Base-by-base conservation (phyloP, 345 rosid genomes). In the Chamaenerion angustifolium region DNA sequence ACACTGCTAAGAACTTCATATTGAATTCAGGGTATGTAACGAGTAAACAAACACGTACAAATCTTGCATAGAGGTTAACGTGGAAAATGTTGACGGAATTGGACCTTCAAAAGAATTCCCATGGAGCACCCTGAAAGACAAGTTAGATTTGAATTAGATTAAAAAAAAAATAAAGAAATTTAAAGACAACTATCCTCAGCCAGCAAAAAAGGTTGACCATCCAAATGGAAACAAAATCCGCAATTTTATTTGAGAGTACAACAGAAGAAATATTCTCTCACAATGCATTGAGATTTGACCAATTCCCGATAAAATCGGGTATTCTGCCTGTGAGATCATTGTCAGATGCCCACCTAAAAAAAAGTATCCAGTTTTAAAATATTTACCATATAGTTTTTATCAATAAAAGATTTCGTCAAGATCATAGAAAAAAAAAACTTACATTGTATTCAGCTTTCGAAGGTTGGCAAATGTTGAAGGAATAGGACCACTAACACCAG, bases 271-370 rank as follows among this genome's bases (percentile, higher is more conserved):
- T 14, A 46, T 31, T 16, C 11, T 57, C 79, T 74, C 65, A 79
- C 85, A 79, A 57, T 40, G 25, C 12, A 21, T 11, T 31, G 60
- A 79, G 79, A 10, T 62, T 66, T 55, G 77, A 68, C 81, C 76
- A 79, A 55, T 46, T 64, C 54, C 77, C 81, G 42, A 79, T 76
- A 55, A 79, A 76, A 46, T 71, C 76, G 3, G 79, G 85, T 61
- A 79, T 73, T 23, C 6, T 73, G 46, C 85, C 77, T 48, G 81
- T 73, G 42, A 79, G 16, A 42, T 59, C 71, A 57, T 52, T 54
- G 46, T 79, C 77, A 12, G 61, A 64, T 47, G 72, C 77, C 71
- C 63, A 59, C 35, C 81, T 79, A 73, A 48, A 7, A 10, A 10
- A 53, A 57, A 16, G 45, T 31, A 51, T 35, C 27, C 42, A 2